Evolutionary conservation across 1,139 yeast genomes (phyloP), one percentile per base, ranked within the genome.

Genomic region (Geotrichum australiense): DNA sequence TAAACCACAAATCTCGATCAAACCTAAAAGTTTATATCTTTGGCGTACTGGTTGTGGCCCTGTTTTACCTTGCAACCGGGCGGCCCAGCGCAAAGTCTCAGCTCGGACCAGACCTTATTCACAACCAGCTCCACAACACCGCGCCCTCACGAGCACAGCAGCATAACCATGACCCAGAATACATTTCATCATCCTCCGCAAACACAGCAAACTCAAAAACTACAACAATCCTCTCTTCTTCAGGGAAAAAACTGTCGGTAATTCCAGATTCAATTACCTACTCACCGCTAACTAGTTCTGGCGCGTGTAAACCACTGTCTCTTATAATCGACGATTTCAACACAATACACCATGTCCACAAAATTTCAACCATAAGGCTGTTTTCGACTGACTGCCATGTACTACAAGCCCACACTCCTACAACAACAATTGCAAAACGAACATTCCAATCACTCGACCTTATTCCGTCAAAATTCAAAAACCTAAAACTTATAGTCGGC

Each of bases 261-360:
- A 12, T 26, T 43, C 68, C 75, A 46, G 68, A 68, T 58, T 94
- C 94, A 73, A 69, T 85, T 56, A 76, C 91, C 53, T 85, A 85
- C 74, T 73, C 93, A 45, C 94, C 95, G 52, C 82, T 83, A 75
- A 69, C 78, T 48, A 61, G 71, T 47, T 64, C 69, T 50, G 94
- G 94, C 64, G 69, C 70, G 26, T 85, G 95, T 73, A 85, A 84
- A 71, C 63, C 83, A 28, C 60, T 73, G 37, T 53, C 63, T 28
- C 70, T 72, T 55, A 80, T 85, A 52, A 66, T 74, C 50, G 56
- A 75, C 33, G 95, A 85, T 55, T 57, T 85, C 42, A 67, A 71
- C 36, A 48, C 62, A 49, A 69, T 85, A 54, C 49, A 74, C 35
- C 74, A 64, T 47, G 40, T 46, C n/a, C 57, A 56, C 4, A 6